Base-by-base conservation (phyloP, 2,329 filamentous ascomycete species). In the Diaporthe capsici region DNA sequence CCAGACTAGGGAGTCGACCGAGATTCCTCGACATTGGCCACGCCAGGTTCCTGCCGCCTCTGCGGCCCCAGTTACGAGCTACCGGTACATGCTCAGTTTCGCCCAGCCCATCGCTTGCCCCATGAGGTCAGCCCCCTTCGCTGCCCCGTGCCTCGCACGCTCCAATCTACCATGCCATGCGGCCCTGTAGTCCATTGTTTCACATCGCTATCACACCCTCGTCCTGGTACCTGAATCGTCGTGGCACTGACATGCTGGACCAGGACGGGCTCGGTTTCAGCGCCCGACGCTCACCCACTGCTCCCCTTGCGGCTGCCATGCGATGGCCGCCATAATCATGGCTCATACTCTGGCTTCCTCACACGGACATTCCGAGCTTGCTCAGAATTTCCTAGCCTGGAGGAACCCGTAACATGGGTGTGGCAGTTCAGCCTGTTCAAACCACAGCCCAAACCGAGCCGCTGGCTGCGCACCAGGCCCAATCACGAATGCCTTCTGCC, bases 171-270 rank as follows among this genome's bases (percentile, higher is more conserved):
- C 44, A 58, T 22, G n/a, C 55, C 31, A 73, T 70, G 47, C 65
- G 49, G 34, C 17, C 44, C 17, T 55, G 25, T 65, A 57, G 28
- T 25, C 72, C 71, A 67, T 44, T 60, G 75, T 76, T 76, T 74
- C 75, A 76, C 72, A 70, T 44, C 6, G 12, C 55, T 61, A 22
- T 60, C 20, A 42, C 47, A 17, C 25, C 44, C 68, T 53, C 72
- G 28, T 60, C 70, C 67, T 53, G 31, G 58, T 65, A 55, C 47
- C 58, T 51, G 58, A 31, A n/a, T 34, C n/a, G 34, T 31, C n/a
- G 65, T 76, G 49, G 65, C 63, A 74, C 72, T 74, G 75, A 71
- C 65, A 44, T 65, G 37, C 75, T 53, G 55, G 31, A 51, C 63
- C 58, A 63, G 65, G 65, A 49, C 65, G 28, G 31, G 34, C 31